Conservation (phyloP, 768 basidiomycete genomes). For the Amanita jacksonii region DNA sequence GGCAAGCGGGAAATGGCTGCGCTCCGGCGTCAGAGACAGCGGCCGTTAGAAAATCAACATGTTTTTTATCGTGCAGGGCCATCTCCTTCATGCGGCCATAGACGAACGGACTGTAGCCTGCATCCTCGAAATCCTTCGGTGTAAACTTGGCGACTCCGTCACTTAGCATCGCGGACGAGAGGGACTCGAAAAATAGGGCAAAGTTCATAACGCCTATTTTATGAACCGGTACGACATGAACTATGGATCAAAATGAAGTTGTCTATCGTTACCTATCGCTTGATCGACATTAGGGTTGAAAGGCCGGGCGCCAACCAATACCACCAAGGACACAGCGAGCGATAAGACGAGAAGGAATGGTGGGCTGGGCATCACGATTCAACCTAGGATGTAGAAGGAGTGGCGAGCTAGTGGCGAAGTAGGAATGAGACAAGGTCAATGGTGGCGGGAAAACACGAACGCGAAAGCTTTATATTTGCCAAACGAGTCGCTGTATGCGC, state of each 20-base stretch:
- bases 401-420: too few relatives aligned
- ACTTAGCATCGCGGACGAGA: constrained; percentile 35
- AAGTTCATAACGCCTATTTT: constrained; percentile 33
- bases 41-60: constrained; percentile 44
- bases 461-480: too few relatives aligned
- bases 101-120: constrained; percentile 40
- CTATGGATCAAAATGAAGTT: not conserved
- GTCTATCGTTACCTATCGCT: not conserved
- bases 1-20: constrained; percentile 39
- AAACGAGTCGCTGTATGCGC: too few relatives aligned
- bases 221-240: constrained; percentile 7
- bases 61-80: constrained; percentile 40
- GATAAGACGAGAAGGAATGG: not conserved
- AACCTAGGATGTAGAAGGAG: not conserved
- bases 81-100: constrained; percentile 44
- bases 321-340: not conserved
- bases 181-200: constrained; percentile 38
- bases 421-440: too few relatives aligned
- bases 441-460: too few relatives aligned
- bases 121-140: constrained; percentile 32
- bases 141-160: constrained; percentile 35
- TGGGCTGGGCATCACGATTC: not conserved
- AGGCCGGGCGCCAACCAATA: not conserved
- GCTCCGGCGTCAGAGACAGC: constrained; percentile 29
- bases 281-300: not conserved